phyloP scores from a whole-genome alignment of 768 basidiomycete species.

The Pleurotus ostreatus region DNA sequence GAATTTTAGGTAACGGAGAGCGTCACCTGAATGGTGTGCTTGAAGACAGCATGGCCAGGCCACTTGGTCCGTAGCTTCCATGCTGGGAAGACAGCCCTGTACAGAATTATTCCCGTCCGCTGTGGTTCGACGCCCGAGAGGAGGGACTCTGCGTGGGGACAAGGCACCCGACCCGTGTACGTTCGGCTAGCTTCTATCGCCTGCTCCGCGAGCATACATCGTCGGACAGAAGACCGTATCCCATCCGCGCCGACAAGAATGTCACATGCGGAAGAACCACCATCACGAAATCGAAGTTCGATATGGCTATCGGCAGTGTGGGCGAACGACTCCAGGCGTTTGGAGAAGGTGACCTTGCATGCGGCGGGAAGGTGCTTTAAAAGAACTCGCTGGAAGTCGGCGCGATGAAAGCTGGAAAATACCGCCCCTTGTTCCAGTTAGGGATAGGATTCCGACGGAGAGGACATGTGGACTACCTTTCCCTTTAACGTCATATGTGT shows the following conservation, averaged over 20 bases:
- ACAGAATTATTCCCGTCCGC: conserved; percentile 58
- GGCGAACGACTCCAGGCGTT: conserved; percentile 54
- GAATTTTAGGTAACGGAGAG: background rate
- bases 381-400: background rate
- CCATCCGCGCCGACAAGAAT: conserved; percentile 69
- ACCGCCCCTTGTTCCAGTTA: too few relatives aligned
- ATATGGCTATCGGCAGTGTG: conserved; percentile 41
- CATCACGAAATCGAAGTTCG: conserved; percentile 57
- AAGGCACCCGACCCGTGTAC: conserved; percentile 31
- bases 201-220: conserved; percentile 33
- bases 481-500: background rate
- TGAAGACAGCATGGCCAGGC: background rate
- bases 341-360: conserved; percentile 46
- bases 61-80: background rate
- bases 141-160: conserved; percentile 17
- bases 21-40: background rate
- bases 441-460: too few relatives aligned
- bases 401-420: background rate
- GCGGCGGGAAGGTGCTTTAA: conserved; percentile 8
- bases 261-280: conserved; percentile 55
- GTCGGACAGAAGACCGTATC: conserved; percentile 51
- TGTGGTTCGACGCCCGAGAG: conserved; percentile 43
- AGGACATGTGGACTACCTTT: background rate
- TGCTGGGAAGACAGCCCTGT: conserved; percentile 18
- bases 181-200: conserved; percentile 20